Evolutionary conservation across 2,329 filamentous ascomycete species (phyloP).

Genomic region (Leptographium radiaticola): DNA sequence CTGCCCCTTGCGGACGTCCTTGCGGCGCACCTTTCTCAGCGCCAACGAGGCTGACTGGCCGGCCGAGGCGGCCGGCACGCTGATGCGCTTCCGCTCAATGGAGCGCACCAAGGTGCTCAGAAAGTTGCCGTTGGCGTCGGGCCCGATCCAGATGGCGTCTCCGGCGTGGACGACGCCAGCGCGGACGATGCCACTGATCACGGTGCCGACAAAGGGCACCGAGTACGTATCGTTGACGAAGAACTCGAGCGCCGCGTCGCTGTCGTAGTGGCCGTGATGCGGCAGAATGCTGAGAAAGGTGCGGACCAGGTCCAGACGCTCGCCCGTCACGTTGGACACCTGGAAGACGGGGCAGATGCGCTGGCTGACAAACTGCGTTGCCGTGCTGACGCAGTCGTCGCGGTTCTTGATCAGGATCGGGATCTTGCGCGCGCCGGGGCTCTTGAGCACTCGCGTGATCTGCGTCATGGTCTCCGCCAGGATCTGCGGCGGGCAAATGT

Average conservation of each 20-base stretch:
- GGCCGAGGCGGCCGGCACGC: constrained; percentile 74
- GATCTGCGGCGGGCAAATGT: constrained; percentile 94
- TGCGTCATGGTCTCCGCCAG: constrained; percentile 86
- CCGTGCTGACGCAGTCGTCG: constrained; percentile 88
- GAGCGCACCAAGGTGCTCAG: constrained; percentile 74
- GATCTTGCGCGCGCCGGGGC: constrained; percentile 85
- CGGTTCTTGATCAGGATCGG: constrained; percentile 88
- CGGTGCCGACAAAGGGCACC: constrained; percentile 91
- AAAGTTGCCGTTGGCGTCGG: constrained; percentile 84
- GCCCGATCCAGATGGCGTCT: constrained; percentile 80
- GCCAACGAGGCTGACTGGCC: constrained; percentile 91
- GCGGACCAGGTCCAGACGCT: constrained; percentile 79
- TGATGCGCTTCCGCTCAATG: constrained; percentile 88
- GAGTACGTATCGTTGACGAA: constrained; percentile 97
- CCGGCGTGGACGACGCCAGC: constrained; percentile 77
- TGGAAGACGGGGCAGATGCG: constrained; percentile 96
- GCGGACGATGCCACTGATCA: constrained; percentile 89
- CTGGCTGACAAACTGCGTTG: constrained; percentile 88
- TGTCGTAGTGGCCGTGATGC: constrained; percentile 85
- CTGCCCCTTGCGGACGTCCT: constrained; percentile 96
- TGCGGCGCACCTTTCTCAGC: constrained; percentile 71
- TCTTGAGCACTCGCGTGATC: constrained; percentile 85
- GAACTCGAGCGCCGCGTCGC: constrained; percentile 81
- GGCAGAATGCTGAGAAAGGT: constrained; percentile 92
- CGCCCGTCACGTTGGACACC: constrained; percentile 92